Evolutionary conservation across 176 grass and related monocot species (phyloP).

Genomic region (Pontederia paniculata): DNA sequence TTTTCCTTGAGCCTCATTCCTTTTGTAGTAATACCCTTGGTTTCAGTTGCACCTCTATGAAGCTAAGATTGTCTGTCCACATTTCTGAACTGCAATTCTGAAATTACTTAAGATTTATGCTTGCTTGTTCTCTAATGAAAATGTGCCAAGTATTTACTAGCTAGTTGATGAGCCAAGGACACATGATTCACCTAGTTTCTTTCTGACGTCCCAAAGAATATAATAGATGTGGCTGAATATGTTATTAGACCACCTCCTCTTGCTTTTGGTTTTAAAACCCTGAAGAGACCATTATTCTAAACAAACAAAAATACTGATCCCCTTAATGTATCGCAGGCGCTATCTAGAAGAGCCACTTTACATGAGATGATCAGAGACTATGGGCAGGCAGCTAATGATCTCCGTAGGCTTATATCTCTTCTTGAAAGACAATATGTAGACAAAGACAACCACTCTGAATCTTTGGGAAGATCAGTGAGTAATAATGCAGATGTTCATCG

Average conservation of each 20-base stretch:
- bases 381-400: constrained; percentile 60
- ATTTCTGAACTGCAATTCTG: no score
- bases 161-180: no score
- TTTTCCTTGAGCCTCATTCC: no score
- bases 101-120: no score
- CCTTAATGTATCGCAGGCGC: constrained; percentile 41
- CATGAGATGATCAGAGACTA: constrained; percentile 78
- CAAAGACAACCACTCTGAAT: constrained; percentile 31
- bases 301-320: neutral
- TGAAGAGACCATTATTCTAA: neutral
- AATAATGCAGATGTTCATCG: constrained; percentile 38
- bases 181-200: no score
- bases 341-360: constrained; percentile 83
- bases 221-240: no score
- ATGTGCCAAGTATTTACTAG: no score
- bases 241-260: neutral
- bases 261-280: neutral
- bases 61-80: no score
- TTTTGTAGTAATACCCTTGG: no score
- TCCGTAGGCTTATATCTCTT: constrained; percentile 53
- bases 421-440: constrained; percentile 52
- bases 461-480: constrained; percentile 25
- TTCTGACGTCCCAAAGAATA: no score
- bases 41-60: no score
- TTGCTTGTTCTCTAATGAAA: no score